Evolutionary conservation across 257 asterid genomes (phyloP), one percentile per base, ranked within the genome.

Genomic region (Striga asiatica): DNA sequence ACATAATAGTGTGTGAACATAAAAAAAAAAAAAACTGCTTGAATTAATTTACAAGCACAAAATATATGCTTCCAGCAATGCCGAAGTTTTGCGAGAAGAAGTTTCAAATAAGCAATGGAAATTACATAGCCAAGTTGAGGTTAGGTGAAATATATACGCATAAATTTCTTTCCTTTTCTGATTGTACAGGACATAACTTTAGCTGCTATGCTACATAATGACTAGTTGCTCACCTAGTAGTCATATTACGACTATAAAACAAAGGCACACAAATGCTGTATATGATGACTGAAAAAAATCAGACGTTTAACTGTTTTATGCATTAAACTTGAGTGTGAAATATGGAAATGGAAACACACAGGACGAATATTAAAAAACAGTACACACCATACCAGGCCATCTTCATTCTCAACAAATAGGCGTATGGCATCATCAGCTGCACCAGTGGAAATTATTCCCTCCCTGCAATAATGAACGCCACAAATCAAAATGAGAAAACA

Each of bases 371-470:
- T 16, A 37, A 31, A 21, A 24, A 4, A 31, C 12, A 34, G 35
- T 10, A 34, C 41, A 10, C 12, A 34, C 21, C 13, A 14, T 81
- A 92, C 99, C 99, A 27, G 56, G 62, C 59, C 67, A 48, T 78
- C 84, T 52, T 78, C 69, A 64, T 58, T 78, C 74, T 79, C 86
- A 47, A 76, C 87, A 72, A 92, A 92, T 50, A 92, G 67, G 60
- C 99, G 77, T 65, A 92, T 82, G 58, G 94, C 89, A 73, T 88
- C 80, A 75, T 88, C 97, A 66, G 94, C 95, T 56, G 95, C 97
- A 55, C 91, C 99, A 62, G 62, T 84, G 56, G 79, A 76, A 37
- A 92, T 78, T 63, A 92, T 72, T 59, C 93, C 97, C 46, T 84
- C 97, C 69, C 99, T 92, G 66, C 43, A 42, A 74, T 54, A 52